These are phyloP conservation scores for Phytophthora meadii DNA, from an alignment of 352 stramenopile genomes.

Conservation along the genomic window DNA sequence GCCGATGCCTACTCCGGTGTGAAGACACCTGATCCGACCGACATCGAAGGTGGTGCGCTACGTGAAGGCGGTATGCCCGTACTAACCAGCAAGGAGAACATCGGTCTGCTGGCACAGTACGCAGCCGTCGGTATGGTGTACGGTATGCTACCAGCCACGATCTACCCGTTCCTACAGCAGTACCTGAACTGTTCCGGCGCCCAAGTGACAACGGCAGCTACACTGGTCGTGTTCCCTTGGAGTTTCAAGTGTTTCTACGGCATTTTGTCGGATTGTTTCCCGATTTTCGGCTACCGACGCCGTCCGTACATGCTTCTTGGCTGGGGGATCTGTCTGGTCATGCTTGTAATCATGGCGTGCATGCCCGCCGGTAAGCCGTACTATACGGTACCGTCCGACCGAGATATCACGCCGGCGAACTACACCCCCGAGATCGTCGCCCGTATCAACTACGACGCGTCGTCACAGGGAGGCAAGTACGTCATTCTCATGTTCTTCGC, in stretches of 20 bases:
- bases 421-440: constrained; percentile 36
- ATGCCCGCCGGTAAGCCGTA: constrained; percentile 57
- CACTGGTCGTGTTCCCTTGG: constrained; percentile 38
- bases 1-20: constrained; percentile 30
- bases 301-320: constrained; percentile 66
- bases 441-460: constrained; percentile 46
- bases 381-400: constrained; percentile 44
- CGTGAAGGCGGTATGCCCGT: constrained; percentile 42
- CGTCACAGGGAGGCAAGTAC: constrained; percentile 47
- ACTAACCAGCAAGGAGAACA: constrained; percentile 46
- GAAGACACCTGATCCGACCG: constrained; percentile 33
- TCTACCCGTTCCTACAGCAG: constrained; percentile 43
- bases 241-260: constrained; percentile 43
- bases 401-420: constrained; percentile 31
- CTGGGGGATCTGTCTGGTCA: constrained; percentile 53
- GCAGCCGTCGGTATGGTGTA: constrained; percentile 58
- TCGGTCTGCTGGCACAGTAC: constrained; percentile 59
- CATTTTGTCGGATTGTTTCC: constrained; percentile 34
- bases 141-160: constrained; percentile 46
- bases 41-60: constrained; percentile 52
- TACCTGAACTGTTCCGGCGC: constrained; percentile 41
- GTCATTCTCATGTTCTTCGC: constrained; percentile 66
- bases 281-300: constrained; percentile 55
- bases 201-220: constrained; percentile 30
- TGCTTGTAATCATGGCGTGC: constrained; percentile 57